phyloP scores from a whole-genome alignment of 1,139 yeast genomes.

The Yamadazyma aaseri region DNA sequence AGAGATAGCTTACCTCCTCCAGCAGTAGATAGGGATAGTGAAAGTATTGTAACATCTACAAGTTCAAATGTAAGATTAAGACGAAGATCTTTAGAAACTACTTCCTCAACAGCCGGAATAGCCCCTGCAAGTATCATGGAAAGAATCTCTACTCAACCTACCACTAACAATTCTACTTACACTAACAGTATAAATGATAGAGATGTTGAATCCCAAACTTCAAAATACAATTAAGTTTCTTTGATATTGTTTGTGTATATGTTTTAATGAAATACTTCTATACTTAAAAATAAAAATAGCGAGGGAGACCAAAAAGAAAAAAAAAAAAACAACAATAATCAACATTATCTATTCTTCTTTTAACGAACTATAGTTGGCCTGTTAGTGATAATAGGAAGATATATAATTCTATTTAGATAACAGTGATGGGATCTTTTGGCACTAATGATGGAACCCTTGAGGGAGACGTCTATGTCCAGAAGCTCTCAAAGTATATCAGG shows the following conservation, averaged over 20 bases:
- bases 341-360: no score
- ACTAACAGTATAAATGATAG: conserved; percentile 14
- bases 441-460: conserved; percentile 27
- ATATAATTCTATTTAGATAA: no score
- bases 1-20: conserved; percentile 14
- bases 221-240: conserved; percentile 1
- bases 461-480: conserved; percentile 44
- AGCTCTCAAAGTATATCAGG: conserved; percentile 39
- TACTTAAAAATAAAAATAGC: no score
- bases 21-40: conserved; percentile 43
- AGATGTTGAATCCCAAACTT: conserved; percentile 10
- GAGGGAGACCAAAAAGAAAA: no score
- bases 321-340: no score
- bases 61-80: conserved; percentile 49
- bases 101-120: conserved; percentile 60
- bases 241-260: no score
- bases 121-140: conserved; percentile 65
- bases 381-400: no score
- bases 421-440: conserved; percentile 22
- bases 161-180: conserved; percentile 13
- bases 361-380: no score
- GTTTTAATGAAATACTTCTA: no score
- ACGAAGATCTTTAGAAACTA: conserved; percentile 56
- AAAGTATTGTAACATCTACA: conserved; percentile 54
- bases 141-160: conserved; percentile 25